Conservation (phyloP, 2,329 filamentous ascomycete genomes). For the Fusarium sp. region DNA sequence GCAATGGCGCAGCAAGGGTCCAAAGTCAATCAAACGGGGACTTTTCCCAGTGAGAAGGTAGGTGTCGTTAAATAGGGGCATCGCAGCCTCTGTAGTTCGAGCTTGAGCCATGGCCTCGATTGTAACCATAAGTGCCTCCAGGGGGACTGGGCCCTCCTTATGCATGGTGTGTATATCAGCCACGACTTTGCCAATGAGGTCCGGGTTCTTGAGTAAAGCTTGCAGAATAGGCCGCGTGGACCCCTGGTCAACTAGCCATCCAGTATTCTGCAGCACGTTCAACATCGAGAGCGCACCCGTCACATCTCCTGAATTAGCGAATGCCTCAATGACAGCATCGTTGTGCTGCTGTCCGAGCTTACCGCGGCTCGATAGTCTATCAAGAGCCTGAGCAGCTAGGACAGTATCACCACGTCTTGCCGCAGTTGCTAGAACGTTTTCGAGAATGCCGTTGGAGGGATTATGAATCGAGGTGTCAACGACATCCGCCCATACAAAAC, state of each 20-base stretch:
- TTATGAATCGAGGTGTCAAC: conserved; percentile 62
- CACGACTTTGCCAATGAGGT: conserved; percentile 66
- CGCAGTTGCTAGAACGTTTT: conserved; percentile 79
- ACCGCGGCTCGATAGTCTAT: conserved; percentile 55
- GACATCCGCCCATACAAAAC: conserved; percentile 77
- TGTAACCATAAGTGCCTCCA: conserved; percentile 53
- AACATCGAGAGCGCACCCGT: conserved; percentile 76
- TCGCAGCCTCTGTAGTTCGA: conserved; percentile 50
- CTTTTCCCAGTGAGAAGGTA: conserved; percentile 49
- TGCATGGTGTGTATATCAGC: conserved; percentile 67
- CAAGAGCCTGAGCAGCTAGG: conserved; percentile 79
- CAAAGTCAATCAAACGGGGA: conserved; percentile 47
- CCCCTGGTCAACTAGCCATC: conserved; percentile 65
- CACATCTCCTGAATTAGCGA: conserved; percentile 72
- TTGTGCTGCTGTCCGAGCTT: conserved; percentile 78
- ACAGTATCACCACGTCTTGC: conserved; percentile 75
- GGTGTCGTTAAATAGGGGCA: conserved; percentile 52
- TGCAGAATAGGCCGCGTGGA: conserved; percentile 74
- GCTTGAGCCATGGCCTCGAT: conserved; percentile 53
- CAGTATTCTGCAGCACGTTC: conserved; percentile 75
- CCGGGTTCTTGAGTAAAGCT: conserved; percentile 63
- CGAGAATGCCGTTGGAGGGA: conserved; percentile 71
- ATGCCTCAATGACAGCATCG: conserved; percentile 81
- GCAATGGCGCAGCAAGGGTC: conserved; percentile 51
- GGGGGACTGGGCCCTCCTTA: conserved; percentile 54